Conservation (phyloP, 2,329 filamentous ascomycete species). For the Pyrenochaeta sp. region DNA sequence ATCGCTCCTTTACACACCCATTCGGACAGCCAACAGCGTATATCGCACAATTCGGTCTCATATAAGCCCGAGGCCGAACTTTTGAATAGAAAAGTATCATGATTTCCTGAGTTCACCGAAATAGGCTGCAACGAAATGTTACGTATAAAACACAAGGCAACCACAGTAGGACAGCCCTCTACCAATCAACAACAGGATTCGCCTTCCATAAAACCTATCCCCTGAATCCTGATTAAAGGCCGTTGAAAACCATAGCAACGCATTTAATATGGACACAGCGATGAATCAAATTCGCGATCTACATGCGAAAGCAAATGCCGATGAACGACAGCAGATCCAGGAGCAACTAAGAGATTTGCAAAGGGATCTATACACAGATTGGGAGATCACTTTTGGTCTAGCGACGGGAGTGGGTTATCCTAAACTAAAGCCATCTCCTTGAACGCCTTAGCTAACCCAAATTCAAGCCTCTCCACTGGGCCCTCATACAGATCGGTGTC, state of each 20-base stretch:
- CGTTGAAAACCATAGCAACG: too few species aligned
- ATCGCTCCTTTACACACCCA: background rate
- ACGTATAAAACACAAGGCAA: background rate
- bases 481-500: slow-evolving; percentile 30
- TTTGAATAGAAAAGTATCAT: background rate
- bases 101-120: background rate
- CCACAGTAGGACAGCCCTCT: background rate
- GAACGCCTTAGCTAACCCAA: background rate
- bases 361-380: slow-evolving; percentile 32
- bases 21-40: background rate
- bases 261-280: slow-evolving; percentile 39
- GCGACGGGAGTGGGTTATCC: slow-evolving; percentile 6
- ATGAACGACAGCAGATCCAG: slow-evolving; percentile 29
- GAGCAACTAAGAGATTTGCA: slow-evolving; percentile 37
- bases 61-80: background rate
- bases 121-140: background rate
- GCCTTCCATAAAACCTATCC: too few species aligned
- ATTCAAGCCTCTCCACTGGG: slow-evolving; percentile 28
- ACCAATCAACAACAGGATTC: background rate
- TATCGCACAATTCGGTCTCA: background rate
- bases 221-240: too few species aligned
- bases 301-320: slow-evolving; percentile 25
- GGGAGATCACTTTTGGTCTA: slow-evolving; percentile 30
- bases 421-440: background rate
- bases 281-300: slow-evolving; percentile 28